A percentile compares a stretch with the other conserved stretches of the same genome.
These are phyloP conservation scores for Fusarium chaquense DNA, from an alignment of 2,329 filamentous ascomycete genomes.

Conservation along the genomic window DNA sequence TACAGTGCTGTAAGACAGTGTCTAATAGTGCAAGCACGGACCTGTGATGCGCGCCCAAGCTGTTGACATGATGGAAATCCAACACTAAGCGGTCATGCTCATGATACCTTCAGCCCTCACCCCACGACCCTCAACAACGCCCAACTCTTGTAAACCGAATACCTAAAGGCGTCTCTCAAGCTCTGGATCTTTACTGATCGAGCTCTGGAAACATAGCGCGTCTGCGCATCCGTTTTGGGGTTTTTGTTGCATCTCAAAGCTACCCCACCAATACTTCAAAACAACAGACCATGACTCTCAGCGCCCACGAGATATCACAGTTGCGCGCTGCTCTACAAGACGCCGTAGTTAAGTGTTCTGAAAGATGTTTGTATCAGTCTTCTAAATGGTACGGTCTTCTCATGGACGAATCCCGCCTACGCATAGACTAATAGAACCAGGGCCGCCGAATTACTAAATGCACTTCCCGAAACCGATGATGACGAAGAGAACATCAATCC, in stretches of 20 bases:
- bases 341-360: constrained; percentile 90
- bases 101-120: constrained; percentile 26
- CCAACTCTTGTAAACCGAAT: not conserved
- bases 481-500: constrained; percentile 61
- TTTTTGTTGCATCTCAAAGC: constrained; percentile 22
- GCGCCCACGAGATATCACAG: constrained; percentile 68
- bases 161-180: not conserved
- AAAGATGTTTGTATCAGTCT: constrained; percentile 94
- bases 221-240: constrained; percentile 4
- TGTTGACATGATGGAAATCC: constrained; percentile 34
- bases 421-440: constrained; percentile 60
- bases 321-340: constrained; percentile 82
- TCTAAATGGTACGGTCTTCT: constrained; percentile 83
- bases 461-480: constrained; percentile 74
- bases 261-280: constrained; percentile 31
- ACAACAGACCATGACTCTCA: constrained; percentile 63
- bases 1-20: constrained; percentile 25
- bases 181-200: not conserved
- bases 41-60: constrained; percentile 5
- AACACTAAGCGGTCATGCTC: constrained; percentile 27
- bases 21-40: not conserved
- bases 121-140: not conserved
- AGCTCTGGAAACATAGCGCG: constrained; percentile 3
- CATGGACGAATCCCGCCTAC: not conserved
- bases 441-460: constrained; percentile 93